phyloP scores from a whole-genome alignment of 495 filamentous ascomycete species.

The Xylaria curta region DNA sequence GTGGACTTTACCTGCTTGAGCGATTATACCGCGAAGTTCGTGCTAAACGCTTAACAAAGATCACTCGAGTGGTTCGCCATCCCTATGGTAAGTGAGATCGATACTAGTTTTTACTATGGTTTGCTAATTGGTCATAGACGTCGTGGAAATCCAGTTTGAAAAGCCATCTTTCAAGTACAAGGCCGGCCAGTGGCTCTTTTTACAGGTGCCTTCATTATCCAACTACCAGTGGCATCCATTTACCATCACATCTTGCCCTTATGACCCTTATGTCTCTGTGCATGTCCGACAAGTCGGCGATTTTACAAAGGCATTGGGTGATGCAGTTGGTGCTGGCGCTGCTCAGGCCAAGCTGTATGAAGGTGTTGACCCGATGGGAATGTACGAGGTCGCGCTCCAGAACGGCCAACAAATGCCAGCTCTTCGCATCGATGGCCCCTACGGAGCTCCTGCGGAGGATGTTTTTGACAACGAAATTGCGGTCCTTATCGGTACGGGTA shows the following conservation, averaged over 20 bases:
- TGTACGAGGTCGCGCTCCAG: constrained; percentile 97
- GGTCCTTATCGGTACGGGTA: constrained; percentile 94
- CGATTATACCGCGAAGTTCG: constrained; percentile 92
- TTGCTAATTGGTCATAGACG: constrained; percentile 66
- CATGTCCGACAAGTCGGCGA: constrained; percentile 97
- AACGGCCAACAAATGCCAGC: constrained; percentile 90
- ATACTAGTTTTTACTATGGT: neutral
- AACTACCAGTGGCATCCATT: constrained; percentile 97
- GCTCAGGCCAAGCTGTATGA: constrained; percentile 86
- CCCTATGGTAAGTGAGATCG: constrained; percentile 84
- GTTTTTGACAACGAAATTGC: constrained; percentile 99
- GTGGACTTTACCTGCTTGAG: constrained; percentile 83
- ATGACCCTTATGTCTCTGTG: constrained; percentile 90
- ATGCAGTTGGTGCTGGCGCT: constrained; percentile 88
- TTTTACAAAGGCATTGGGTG: constrained; percentile 86
- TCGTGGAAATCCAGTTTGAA: constrained; percentile 95
- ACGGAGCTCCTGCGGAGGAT: constrained; percentile 95
- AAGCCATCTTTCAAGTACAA: constrained; percentile 99
- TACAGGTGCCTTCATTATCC: constrained; percentile 89
- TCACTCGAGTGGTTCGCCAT: constrained; percentile 92
- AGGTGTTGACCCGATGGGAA: constrained; percentile 88
- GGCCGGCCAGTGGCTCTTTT: constrained; percentile 95
- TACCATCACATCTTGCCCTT: constrained; percentile 98
- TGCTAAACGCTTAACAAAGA: constrained; percentile 78
- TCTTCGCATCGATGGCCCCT: constrained; percentile 92